These are phyloP conservation scores for Elsinoe perseae DNA, from an alignment of 2,329 filamentous ascomycete species.

Conservation along the genomic window DNA sequence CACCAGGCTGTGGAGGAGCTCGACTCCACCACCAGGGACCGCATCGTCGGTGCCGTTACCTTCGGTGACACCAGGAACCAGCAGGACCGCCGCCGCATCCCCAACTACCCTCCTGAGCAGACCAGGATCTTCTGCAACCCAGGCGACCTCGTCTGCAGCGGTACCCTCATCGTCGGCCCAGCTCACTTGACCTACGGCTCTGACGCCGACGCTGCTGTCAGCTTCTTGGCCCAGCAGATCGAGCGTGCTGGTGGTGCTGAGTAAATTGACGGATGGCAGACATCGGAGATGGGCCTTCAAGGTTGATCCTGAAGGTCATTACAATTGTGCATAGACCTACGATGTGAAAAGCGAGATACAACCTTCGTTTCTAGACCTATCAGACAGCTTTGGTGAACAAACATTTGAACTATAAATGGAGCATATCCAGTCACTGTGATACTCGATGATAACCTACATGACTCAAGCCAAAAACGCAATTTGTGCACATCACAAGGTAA, in stretches of 20 bases:
- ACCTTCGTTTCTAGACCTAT: not conserved
- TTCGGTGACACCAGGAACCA: conserved; percentile 27
- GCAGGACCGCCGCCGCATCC: conserved; percentile 22
- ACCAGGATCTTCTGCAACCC: conserved; percentile 23
- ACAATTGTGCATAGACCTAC: not conserved
- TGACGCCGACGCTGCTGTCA: conserved; percentile 22
- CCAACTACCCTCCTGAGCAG: conserved; percentile 16
- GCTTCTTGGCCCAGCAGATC: conserved; percentile 15
- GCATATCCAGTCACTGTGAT: not conserved
- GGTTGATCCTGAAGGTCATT: not conserved
- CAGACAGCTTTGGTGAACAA: conserved; percentile 1
- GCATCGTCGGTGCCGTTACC: conserved; percentile 24
- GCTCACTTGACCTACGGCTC: conserved; percentile 23
- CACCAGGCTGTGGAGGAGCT: conserved; percentile 22
- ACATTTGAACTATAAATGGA: not conserved
- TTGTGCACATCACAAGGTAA: too few relatives aligned
- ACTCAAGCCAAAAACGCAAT: too few relatives aligned
- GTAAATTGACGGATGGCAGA: not conserved
- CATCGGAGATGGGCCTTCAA: not conserved
- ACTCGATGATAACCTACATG: not conserved
- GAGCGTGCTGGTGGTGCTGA: conserved; percentile 8
- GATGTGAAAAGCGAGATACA: not conserved
- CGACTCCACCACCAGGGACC: conserved; percentile 18
- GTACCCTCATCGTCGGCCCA: conserved; percentile 19
- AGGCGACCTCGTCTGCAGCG: conserved; percentile 22